phyloP scores from a whole-genome alignment of 148 eudicot genomes.

The Agrostemma githago region DNA sequence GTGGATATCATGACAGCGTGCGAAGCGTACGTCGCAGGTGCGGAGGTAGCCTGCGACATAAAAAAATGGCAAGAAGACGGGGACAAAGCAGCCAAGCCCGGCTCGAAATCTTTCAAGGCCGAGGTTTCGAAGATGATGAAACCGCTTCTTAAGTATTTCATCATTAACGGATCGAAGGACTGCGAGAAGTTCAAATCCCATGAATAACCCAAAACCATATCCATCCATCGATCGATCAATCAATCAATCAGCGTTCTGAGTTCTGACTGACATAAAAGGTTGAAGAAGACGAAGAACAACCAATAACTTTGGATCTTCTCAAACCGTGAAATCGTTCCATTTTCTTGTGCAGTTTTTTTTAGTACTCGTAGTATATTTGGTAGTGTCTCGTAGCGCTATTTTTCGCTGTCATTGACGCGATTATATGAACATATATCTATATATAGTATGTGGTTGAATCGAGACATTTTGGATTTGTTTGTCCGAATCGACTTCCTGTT shows the following conservation, averaged over 20 bases:
- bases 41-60: constrained; percentile 44
- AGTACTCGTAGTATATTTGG: constrained; percentile 2
- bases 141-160: constrained; percentile 36
- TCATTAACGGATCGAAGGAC: constrained; percentile 48
- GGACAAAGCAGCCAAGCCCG: constrained; percentile 13
- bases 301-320: neutral
- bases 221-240: neutral
- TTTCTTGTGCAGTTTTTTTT: constrained; percentile 23
- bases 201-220: neutral
- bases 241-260: too few relatives aligned
- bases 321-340: constrained; percentile 3
- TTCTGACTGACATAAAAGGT: constrained; percentile 16
- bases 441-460: neutral
- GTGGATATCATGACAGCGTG: constrained; percentile 60
- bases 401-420: neutral
- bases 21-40: constrained; percentile 60
- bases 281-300: neutral
- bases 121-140: constrained; percentile 39
- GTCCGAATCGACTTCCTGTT: constrained; percentile 11
- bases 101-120: constrained; percentile 34
- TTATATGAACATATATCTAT: constrained; percentile 1
- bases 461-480: neutral
- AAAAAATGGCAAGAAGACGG: constrained; percentile 35
- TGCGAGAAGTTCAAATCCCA: constrained; percentile 38
- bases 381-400: constrained; percentile 1